phyloP scores from a whole-genome alignment of 2,329 filamentous ascomycete genomes.

The Ophiostoma australiae region DNA sequence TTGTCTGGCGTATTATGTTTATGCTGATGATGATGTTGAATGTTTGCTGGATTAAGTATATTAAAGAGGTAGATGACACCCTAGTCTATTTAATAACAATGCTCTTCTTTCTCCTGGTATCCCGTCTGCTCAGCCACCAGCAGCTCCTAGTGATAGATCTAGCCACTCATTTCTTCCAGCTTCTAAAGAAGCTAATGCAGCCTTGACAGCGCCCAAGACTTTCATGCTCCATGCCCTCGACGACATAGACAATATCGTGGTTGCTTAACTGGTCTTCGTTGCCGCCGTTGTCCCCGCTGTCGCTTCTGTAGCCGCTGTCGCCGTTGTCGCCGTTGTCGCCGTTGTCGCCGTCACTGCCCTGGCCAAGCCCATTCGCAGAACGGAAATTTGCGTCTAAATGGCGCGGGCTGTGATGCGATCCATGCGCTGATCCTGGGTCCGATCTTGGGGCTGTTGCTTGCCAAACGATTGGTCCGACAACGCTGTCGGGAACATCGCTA shows the following conservation, averaged over 20 bases:
- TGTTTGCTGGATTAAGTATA: background rate
- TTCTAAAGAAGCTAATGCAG: background rate
- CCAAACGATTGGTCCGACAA: background rate
- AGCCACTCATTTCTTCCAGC: background rate
- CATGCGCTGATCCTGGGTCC: too few species aligned
- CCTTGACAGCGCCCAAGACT: background rate
- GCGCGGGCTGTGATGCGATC: too few species aligned
- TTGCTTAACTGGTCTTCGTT: background rate
- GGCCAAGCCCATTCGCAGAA: too few species aligned
- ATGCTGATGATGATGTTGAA: background rate
- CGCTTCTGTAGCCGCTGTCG: too few species aligned
- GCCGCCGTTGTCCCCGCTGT: too few species aligned
- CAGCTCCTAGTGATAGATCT: background rate
- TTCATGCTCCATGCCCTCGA: background rate
- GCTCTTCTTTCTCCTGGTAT: background rate
- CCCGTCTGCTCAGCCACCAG: background rate
- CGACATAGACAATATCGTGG: background rate
- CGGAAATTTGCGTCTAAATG: too few species aligned
- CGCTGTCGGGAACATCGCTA: background rate
- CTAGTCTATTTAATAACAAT: constrained; percentile 7
- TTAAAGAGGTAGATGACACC: background rate
- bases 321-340: too few species aligned
- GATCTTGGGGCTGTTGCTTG: background rate
- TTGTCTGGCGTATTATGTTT: too few species aligned
- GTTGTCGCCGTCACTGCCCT: background rate